phyloP scores from a whole-genome alignment of 768 basidiomycete species.

The Boletus rufocinnamomeus region DNA sequence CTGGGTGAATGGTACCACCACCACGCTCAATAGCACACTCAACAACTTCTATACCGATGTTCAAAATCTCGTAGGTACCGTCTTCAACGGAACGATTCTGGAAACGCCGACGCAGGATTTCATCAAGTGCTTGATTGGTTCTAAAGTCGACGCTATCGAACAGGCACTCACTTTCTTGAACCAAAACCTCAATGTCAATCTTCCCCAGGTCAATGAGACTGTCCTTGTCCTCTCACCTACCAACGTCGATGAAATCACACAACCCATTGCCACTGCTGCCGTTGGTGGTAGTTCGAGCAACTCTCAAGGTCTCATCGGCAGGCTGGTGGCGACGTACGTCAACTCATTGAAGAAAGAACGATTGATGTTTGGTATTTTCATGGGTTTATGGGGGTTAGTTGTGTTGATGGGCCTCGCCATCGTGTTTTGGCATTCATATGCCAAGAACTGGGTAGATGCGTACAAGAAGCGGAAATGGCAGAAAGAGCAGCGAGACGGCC shows the following conservation, averaged over 20 bases:
- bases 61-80: slow-evolving; percentile 69
- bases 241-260: slow-evolving; percentile 70
- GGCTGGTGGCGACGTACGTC: slow-evolving; percentile 73
- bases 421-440: slow-evolving; percentile 74
- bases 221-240: slow-evolving; percentile 75
- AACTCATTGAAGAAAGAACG: slow-evolving; percentile 75
- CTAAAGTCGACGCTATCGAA: slow-evolving; percentile 85
- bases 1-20: slow-evolving; percentile 92
- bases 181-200: slow-evolving; percentile 77
- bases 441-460: slow-evolving; percentile 46
- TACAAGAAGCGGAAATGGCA: slow-evolving; percentile 52
- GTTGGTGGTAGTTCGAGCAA: slow-evolving; percentile 57
- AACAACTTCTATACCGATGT: slow-evolving; percentile 85
- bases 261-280: slow-evolving; percentile 83
- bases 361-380: slow-evolving; percentile 80
- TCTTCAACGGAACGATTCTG: slow-evolving; percentile 86
- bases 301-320: slow-evolving; percentile 65
- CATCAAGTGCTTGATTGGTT: slow-evolving; percentile 86
- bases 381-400: slow-evolving; percentile 81
- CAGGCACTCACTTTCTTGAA: slow-evolving; percentile 89
- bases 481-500: slow-evolving; percentile 50
- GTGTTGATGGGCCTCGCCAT: slow-evolving; percentile 75
- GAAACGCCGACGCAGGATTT: slow-evolving; percentile 84
- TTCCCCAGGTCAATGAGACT: slow-evolving; percentile 75
- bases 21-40: slow-evolving; percentile 83